Evolutionary conservation across 176 grass and related monocot genomes (phyloP).

Genomic region (Guadua angustifolia): DNA sequence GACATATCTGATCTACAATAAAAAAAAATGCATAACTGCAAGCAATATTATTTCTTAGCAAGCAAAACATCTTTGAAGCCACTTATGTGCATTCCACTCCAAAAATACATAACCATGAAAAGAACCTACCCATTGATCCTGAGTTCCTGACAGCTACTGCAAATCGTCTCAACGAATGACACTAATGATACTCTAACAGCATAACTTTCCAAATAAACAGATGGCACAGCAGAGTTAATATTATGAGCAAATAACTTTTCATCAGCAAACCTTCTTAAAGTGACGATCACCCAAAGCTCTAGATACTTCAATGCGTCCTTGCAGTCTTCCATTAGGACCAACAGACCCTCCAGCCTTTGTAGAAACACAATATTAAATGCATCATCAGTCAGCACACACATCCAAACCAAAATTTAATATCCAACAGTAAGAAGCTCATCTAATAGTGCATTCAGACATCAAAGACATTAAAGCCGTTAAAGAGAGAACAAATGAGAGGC

Average conservation of each 20-base stretch:
- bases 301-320: conserved; percentile 94
- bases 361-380: conserved; percentile 33
- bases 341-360: conserved; percentile 83
- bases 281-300: conserved; percentile 92
- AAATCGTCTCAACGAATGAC: not conserved
- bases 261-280: conserved; percentile 84
- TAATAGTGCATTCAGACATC: not conserved
- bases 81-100: not conserved
- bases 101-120: not conserved
- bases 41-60: not conserved
- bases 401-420: conserved; percentile 18
- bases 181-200: not conserved
- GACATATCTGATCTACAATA: not conserved
- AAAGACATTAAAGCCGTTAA: not conserved
- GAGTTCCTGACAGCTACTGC: not conserved
- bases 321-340: conserved; percentile 85
- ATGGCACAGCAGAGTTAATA: conserved; percentile 1
- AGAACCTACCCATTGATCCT: not conserved
- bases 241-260: conserved; percentile 17
- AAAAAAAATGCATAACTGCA: not conserved
- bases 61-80: not conserved
- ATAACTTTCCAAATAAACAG: conserved; percentile 30
- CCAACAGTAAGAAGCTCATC: conserved; percentile 8
- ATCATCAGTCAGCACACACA: conserved; percentile 2
- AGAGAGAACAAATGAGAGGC: conserved; percentile 3